Conservation (phyloP, 1,284 basidiomycete species). For the Vanrija pseudolonga region DNA sequence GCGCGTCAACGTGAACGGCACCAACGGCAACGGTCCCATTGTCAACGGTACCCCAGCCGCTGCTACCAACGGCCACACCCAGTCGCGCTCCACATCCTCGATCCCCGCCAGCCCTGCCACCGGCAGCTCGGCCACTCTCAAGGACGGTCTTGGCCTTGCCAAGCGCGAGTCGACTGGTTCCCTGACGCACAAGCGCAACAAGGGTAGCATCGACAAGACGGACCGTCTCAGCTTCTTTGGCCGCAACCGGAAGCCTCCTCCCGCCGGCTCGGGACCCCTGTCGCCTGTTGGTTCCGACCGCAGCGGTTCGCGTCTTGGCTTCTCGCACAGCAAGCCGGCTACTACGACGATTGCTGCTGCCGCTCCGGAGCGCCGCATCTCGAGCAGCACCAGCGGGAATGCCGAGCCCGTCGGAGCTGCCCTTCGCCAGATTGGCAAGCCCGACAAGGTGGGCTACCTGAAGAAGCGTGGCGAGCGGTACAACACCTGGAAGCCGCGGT, state of each 20-base stretch:
- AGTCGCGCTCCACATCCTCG: conserved; percentile 3
- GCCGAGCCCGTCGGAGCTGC: conserved; percentile 49
- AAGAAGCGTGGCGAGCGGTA: conserved; percentile 92
- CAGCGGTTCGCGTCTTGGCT: conserved; percentile 23
- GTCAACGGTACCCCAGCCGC: neutral
- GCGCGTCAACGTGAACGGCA: neutral
- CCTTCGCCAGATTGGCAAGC: conserved; percentile 78
- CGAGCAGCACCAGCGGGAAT: conserved; percentile 1
- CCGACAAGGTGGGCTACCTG: conserved; percentile 90
- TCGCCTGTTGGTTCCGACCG: conserved; percentile 19
- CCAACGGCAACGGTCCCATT: neutral
- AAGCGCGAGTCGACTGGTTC: conserved; percentile 45
- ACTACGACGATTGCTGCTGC: conserved; percentile 15
- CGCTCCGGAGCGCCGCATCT: conserved; percentile 38
- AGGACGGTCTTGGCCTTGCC: conserved; percentile 4
- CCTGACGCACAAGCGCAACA: conserved; percentile 45
- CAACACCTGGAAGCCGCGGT: conserved; percentile 88
- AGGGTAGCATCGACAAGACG: conserved; percentile 46
- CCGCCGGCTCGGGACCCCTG: conserved; percentile 48
- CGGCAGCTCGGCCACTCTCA: neutral
- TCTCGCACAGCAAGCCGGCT: conserved; percentile 7
- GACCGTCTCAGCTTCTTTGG: conserved; percentile 64
- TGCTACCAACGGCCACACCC: neutral
- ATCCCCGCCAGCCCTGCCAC: conserved; percentile 5
- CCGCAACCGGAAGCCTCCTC: conserved; percentile 71